Base-by-base conservation (phyloP, 345 rosid genomes). In the Eucalyptus curtisii region DNA sequence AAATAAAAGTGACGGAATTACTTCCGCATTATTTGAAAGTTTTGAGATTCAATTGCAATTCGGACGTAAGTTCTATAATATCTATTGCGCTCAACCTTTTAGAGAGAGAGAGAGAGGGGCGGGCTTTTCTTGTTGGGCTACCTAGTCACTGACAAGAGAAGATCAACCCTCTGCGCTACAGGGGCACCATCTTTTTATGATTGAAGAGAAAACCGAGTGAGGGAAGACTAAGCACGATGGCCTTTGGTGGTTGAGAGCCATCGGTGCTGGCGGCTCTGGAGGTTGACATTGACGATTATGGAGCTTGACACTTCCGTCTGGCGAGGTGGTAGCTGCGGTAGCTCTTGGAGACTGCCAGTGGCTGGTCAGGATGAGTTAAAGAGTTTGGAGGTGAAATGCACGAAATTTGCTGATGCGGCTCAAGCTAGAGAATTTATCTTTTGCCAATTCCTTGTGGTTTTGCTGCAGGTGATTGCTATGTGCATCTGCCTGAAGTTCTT, bases 1-100 rank as follows among this genome's bases (percentile, higher is more conserved):
- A 68, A 68, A 16, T 16, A 33, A 13, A 33, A 33, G 44, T 33
- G 81, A 71, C 2, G 7, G 44, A 19, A 17, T 17, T 71, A 71
- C 4, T 10, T 71, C 3, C 0, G 20, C 7, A 33, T 33, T 1
- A 33, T 0, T 33, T 9, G 44, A 17, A 68, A 33, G 44, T 33
- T 17, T 33, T 37, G 6, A 6, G 24, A 33, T 17, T 33, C 40
- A 8, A 33, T 68, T 17, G 7, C 7, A 37, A 10, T 71, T 64
- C 0, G 15, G 37, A 64, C 13, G 33, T n/a, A 13, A 64, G 37
- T 68, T 68, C 19, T 68, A 52, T 52, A 50, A 50, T 17, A 50
- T 17, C 55, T 17, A 7, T 7, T 52, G 55, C 10, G 24, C 9
- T 52, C 22, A 50, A 50, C 55, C 2, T 50, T 50, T 13, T 5